phyloP scores from a whole-genome alignment of 805 yeast genomes.

The Jamesozyma hellenica region DNA sequence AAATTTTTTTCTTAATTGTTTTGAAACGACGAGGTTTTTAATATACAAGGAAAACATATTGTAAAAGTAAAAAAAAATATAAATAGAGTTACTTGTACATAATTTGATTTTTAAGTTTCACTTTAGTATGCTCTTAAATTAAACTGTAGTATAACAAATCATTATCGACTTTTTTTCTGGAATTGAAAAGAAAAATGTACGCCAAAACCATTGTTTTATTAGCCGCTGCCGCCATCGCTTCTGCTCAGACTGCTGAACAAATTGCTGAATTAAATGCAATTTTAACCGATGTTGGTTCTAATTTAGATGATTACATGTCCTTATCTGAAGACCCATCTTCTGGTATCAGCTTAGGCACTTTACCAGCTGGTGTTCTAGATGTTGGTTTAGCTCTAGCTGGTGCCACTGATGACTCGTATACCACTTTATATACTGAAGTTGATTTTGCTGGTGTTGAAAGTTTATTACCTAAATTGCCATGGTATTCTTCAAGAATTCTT shows the following conservation, averaged over 20 bases:
- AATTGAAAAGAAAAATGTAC: too few relatives aligned
- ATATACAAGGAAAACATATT: too few relatives aligned
- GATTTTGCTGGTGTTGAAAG: slow-evolving; percentile 21
- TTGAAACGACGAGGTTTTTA: too few relatives aligned
- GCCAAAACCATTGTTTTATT: slow-evolving; percentile 7
- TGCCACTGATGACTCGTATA: slow-evolving; percentile 29
- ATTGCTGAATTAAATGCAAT: slow-evolving; percentile 15
- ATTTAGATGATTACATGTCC: slow-evolving; percentile 12
- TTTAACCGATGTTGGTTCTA: slow-evolving; percentile 14
- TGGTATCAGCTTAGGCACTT: slow-evolving; percentile 9
- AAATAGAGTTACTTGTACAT: too few relatives aligned
- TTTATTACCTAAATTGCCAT: slow-evolving; percentile 25
- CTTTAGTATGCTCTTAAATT: too few relatives aligned
- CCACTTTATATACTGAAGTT: slow-evolving; percentile 23
- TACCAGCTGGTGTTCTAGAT: slow-evolving; percentile 18
- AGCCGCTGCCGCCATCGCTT: slow-evolving; percentile 15
- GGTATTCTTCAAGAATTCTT: slow-evolving; percentile 28
- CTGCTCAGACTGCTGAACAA: slow-evolving; percentile 13
- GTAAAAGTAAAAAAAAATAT: too few relatives aligned
- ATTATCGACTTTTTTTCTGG: too few relatives aligned
- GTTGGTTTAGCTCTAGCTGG: slow-evolving; percentile 16
- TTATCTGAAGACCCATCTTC: slow-evolving; percentile 8
- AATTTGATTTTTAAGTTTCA: too few relatives aligned
- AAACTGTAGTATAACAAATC: too few relatives aligned
- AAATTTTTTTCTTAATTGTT: too few relatives aligned